These are phyloP conservation scores for Phytophthora vignae DNA, from an alignment of 352 stramenopile species.

Conservation along the genomic window DNA sequence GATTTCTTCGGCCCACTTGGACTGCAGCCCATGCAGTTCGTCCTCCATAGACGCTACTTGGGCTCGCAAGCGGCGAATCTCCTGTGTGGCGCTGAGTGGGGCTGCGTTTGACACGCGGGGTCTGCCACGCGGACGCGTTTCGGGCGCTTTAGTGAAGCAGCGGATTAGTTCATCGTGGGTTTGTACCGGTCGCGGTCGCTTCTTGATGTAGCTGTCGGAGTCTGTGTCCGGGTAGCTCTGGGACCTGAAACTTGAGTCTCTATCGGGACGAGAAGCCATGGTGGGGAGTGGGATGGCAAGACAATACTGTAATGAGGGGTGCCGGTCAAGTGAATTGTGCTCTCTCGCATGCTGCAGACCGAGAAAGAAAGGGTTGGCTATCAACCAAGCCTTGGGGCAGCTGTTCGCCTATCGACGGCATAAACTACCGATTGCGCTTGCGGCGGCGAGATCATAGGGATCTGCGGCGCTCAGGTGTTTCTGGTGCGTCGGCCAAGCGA, in stretches of 20 bases:
- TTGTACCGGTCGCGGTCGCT: slow-evolving; percentile 11
- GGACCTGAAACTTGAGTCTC: not conserved
- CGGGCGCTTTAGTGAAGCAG: slow-evolving; percentile 4
- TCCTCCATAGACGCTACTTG: slow-evolving; percentile 45
- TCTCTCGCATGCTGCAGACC: not conserved
- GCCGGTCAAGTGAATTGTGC: slow-evolving; percentile 26
- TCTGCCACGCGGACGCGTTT: slow-evolving; percentile 4
- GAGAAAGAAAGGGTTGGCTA: slow-evolving; percentile 36
- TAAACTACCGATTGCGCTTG: slow-evolving; percentile 9
- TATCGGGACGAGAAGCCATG: slow-evolving; percentile 7
- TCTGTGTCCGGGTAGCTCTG: slow-evolving; percentile 7
- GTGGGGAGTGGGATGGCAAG: not conserved
- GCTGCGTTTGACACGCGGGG: slow-evolving; percentile 20
- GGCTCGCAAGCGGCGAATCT: slow-evolving; percentile 32
- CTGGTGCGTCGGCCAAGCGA: not conserved
- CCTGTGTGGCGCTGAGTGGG: slow-evolving; percentile 29
- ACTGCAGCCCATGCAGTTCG: slow-evolving; percentile 26
- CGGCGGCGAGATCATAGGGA: slow-evolving; percentile 22
- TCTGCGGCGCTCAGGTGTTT: slow-evolving; percentile 27
- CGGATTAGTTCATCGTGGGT: slow-evolving; percentile 22
- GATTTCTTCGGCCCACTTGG: slow-evolving; percentile 32
- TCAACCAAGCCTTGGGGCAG: slow-evolving; percentile 22
- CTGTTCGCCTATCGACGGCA: slow-evolving; percentile 29
- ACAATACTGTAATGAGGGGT: not conserved
- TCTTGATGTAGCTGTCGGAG: slow-evolving; percentile 18